These are phyloP conservation scores for Novymonas esmeraldas DNA, from an alignment of 208 protist genomes.

Conservation along the genomic window DNA sequence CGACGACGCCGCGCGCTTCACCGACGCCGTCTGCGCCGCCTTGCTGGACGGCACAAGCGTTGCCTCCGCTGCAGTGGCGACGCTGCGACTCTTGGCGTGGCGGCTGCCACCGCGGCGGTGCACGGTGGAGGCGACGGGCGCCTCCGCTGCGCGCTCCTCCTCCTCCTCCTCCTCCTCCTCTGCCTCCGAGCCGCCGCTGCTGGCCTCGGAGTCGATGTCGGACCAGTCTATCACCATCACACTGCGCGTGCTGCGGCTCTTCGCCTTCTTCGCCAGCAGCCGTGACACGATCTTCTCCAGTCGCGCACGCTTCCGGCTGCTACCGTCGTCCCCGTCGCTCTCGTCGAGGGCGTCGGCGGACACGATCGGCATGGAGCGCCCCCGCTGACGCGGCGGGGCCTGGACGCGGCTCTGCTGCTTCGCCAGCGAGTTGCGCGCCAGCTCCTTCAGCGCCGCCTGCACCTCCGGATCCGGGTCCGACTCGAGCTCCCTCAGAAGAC, in stretches of 20 bases:
- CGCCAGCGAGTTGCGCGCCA: constrained; percentile 27
- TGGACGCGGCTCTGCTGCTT: constrained; percentile 29
- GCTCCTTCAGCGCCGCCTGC: constrained; percentile 52
- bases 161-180: constrained; percentile 15
- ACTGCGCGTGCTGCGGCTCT: constrained; percentile 77
- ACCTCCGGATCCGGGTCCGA: constrained; percentile 60
- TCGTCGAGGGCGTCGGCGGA: constrained; percentile 34
- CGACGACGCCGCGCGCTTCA: constrained; percentile 26
- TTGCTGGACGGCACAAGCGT: constrained; percentile 13
- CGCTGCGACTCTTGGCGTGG: constrained; percentile 27
- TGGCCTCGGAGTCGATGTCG: constrained; percentile 42
- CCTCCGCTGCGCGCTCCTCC: constrained; percentile 12
- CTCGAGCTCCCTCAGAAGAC: constrained; percentile 43
- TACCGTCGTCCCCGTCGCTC: constrained; percentile 20
- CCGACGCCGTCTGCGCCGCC: constrained; percentile 9
- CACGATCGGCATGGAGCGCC: constrained; percentile 53
- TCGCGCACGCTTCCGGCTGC: constrained; percentile 45
- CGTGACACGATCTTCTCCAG: constrained; percentile 75
- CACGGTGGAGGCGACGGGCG: too few species aligned
- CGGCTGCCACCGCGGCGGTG: constrained; percentile 22
- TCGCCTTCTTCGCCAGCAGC: constrained; percentile 50
- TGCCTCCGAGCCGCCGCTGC: constrained; percentile 8
- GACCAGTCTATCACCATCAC: constrained; percentile 90
- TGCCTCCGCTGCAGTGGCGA: constrained; percentile 7
- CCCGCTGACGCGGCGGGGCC: constrained; percentile 3